phyloP scores from a whole-genome alignment of 225 moss, liverwort and hornwort species.

The Physcomitrium patens region DNA sequence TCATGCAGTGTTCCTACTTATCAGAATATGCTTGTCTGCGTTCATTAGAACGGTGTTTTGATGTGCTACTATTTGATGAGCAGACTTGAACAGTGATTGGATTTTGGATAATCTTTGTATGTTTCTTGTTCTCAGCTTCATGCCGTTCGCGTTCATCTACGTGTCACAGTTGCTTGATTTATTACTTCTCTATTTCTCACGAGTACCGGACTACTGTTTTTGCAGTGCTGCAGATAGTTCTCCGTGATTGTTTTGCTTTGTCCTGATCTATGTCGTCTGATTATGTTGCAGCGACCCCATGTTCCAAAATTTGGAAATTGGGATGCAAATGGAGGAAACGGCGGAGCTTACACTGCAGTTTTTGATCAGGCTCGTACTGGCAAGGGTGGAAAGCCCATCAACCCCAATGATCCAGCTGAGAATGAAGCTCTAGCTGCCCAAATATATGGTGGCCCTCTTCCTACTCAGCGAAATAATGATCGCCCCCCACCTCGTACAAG shows the following conservation, averaged over 20 bases:
- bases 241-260: neutral
- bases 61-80: no score
- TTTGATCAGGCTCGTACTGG: constrained; percentile 61
- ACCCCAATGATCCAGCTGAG: constrained; percentile 63
- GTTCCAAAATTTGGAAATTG: constrained; percentile 75
- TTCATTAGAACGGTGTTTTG: neutral
- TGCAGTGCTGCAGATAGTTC: constrained; percentile 15
- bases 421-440: constrained; percentile 50
- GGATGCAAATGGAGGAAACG: constrained; percentile 53
- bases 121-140: neutral
- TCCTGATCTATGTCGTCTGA: constrained; percentile 11
- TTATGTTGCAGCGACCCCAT: constrained; percentile 56
- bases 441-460: constrained; percentile 37
- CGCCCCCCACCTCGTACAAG: constrained; percentile 53
- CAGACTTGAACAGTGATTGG: neutral
- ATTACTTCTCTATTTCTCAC: neutral
- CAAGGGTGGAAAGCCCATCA: constrained; percentile 43
- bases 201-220: neutral
- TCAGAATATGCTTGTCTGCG: no score
- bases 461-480: constrained; percentile 46
- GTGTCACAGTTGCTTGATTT: constrained; percentile 13
- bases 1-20: neutral
- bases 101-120: constrained; percentile 2
- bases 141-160: neutral
- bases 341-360: constrained; percentile 57